These are phyloP conservation scores for Basipetospora chlamydospora DNA, from an alignment of 2,329 filamentous ascomycete species.

Conservation along the genomic window DNA sequence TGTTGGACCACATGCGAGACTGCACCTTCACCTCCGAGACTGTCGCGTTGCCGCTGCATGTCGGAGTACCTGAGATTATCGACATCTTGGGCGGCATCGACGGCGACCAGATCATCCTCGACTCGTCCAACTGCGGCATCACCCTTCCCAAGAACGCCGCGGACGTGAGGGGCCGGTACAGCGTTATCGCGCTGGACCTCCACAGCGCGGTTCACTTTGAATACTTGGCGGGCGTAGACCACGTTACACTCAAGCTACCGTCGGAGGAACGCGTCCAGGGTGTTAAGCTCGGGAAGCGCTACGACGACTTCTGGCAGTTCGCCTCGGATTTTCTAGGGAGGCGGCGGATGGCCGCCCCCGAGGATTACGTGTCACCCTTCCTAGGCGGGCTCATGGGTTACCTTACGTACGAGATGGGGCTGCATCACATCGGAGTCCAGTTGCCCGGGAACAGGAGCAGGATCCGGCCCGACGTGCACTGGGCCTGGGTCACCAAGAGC, in stretches of 20 bases:
- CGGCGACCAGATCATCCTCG: conserved; percentile 39
- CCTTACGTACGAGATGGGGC: conserved; percentile 70
- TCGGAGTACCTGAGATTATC: conserved; percentile 39
- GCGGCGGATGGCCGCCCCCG: conserved; percentile 11
- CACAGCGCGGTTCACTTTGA: conserved; percentile 41
- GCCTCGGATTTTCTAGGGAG: conserved; percentile 28
- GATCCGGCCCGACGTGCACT: conserved; percentile 52
- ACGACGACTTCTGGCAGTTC: conserved; percentile 32
- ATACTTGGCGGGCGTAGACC: conserved; percentile 35
- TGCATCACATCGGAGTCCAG: conserved; percentile 41
- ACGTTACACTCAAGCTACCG: conserved; percentile 11
- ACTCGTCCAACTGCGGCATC: conserved; percentile 34
- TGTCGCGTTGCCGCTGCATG: conserved; percentile 18
- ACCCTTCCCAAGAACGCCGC: conserved; percentile 22
- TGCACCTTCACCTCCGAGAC: conserved; percentile 23
- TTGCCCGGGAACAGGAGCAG: conserved; percentile 19
- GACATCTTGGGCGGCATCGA: conserved; percentile 26
- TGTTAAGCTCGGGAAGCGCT: conserved; percentile 13
- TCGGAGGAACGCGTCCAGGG: conserved; percentile 11
- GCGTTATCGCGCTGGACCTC: conserved; percentile 57
- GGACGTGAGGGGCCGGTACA: conserved; percentile 47
- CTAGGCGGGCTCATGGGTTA: conserved; percentile 77
- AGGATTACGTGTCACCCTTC: conserved; percentile 34
- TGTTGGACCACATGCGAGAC: conserved; percentile 16
- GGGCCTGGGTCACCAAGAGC: conserved; percentile 64